Conservation (phyloP, 2,329 filamentous ascomycete species). For the Fusarium stilboides region DNA sequence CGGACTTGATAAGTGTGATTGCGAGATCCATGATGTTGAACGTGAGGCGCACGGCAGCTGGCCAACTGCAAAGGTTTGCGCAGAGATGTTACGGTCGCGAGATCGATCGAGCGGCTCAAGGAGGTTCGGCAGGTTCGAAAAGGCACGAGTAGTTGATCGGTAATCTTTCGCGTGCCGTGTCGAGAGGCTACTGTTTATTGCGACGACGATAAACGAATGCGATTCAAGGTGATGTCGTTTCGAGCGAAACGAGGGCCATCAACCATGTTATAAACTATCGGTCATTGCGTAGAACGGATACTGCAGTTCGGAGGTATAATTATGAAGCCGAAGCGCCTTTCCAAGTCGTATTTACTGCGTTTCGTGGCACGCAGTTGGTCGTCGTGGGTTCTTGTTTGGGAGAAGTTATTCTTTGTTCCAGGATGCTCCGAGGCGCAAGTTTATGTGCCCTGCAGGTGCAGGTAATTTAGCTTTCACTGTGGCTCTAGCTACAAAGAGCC, state of each 20-base stretch:
- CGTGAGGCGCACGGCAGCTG: conserved; percentile 4
- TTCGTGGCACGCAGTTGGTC: not conserved
- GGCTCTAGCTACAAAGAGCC: conserved; percentile 1
- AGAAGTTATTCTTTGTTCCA: conserved; percentile 8
- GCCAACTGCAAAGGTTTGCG: conserved; percentile 1
- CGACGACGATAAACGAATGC: conserved; percentile 11
- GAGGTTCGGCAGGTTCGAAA: not conserved
- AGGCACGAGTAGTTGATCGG: not conserved
- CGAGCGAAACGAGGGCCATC: conserved; percentile 30
- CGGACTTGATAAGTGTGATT: conserved; percentile 87
- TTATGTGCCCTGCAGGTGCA: not conserved
- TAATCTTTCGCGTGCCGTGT: not conserved
- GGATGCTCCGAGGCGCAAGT: not conserved
- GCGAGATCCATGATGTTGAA: conserved; percentile 65
- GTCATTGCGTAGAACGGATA: conserved; percentile 27
- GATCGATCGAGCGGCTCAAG: not conserved
- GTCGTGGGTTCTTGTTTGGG: not conserved
- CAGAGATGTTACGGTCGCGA: not conserved
- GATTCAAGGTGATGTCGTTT: conserved; percentile 22
- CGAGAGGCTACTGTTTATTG: not conserved
- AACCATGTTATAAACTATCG: conserved; percentile 31
- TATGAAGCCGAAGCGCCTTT: not conserved
- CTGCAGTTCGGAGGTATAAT: not conserved
- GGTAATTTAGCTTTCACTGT: conserved; percentile 5
- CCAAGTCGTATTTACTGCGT: not conserved